Base-by-base conservation (phyloP, 345 rosid species). In the Raphanus sativus region DNA sequence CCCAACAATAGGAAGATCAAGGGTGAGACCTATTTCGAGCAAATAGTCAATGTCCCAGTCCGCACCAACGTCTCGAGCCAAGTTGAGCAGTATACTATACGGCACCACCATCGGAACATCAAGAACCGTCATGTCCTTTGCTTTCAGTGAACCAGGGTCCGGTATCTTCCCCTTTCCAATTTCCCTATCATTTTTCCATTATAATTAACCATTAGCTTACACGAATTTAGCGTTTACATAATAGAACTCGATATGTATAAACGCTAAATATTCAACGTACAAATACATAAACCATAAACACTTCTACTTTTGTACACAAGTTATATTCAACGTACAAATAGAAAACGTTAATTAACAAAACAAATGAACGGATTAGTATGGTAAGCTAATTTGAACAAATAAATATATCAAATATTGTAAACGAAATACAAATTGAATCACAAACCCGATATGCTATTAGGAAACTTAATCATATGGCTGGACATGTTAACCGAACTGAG, bases 1-100 rank as follows among this genome's bases (percentile, higher is more conserved):
- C 1, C 98, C 99, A 0, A 89, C 7, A 58, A 95, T 8, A 3
- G 99, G 99, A 61, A 95, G 89, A 73, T 95, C 98, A 65, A 92
- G 65, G 66, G 73, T 79, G 69, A 95, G 91, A 42, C 87, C 89
- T 33, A 95, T 9, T 9, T 89, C 77, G 75, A 95, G 72, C 58
- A 82, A 85, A 40, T 92, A 95, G 81, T 95, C 99, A 32, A 95
- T 91, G 81, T 92, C 99, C 97, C 98, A 91, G 48, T 95, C 98
- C n/a, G 60, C 77, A 4, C 88, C 91, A 7, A 95, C 74, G 86
- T 95, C 99, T 80, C 50, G 79, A 21, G 75, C 94, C 83, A 95
- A 71, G 80, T 86, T 90, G 64, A 92, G 56, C 70, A 95, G 42
- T 67, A 92, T 72, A 75, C 56, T 78, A 76, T 90, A 85, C 5